Percentiles rank a stretch among this genome's conserved stretches.
These are phyloP conservation scores for Ceratobasidium theobromae DNA, from an alignment of 1,284 basidiomycete genomes.

Conservation along the genomic window DNA sequence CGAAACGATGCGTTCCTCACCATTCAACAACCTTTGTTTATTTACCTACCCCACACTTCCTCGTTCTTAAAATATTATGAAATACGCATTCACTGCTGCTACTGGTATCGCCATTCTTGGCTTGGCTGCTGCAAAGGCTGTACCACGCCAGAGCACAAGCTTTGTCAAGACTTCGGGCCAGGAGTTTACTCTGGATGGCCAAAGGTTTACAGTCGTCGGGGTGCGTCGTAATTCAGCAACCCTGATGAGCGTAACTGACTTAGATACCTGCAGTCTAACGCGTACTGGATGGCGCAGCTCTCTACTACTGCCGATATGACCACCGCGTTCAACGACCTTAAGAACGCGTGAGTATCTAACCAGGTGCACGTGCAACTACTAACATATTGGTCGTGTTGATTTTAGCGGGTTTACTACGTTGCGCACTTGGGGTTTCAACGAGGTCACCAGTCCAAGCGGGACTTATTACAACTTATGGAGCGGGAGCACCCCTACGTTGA, in stretches of 20 bases:
- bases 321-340: conserved; percentile 56
- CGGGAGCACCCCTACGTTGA: conserved; percentile 54
- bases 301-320: conserved; percentile 49
- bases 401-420: conserved; percentile 54
- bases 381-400: background rate
- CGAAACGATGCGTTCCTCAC: too few relatives aligned
- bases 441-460: conserved; percentile 55
- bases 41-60: background rate
- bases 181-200: conserved; percentile 54
- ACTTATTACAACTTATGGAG: conserved; percentile 61
- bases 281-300: conserved; percentile 33
- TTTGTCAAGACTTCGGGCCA: conserved; percentile 51
- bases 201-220: conserved; percentile 55
- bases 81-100: conserved; percentile 10
- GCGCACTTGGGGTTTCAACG: conserved; percentile 68
- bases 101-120: background rate
- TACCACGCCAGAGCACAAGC: conserved; percentile 36
- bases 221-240: background rate
- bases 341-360: conserved; percentile 41
- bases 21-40: background rate
- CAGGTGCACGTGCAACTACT: background rate
- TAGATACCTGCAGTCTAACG: background rate
- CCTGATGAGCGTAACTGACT: background rate
- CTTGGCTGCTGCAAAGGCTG: background rate
- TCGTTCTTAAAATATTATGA: background rate